phyloP scores from a whole-genome alignment of 2,329 filamentous ascomycete genomes.

The Didymella sp. region DNA sequence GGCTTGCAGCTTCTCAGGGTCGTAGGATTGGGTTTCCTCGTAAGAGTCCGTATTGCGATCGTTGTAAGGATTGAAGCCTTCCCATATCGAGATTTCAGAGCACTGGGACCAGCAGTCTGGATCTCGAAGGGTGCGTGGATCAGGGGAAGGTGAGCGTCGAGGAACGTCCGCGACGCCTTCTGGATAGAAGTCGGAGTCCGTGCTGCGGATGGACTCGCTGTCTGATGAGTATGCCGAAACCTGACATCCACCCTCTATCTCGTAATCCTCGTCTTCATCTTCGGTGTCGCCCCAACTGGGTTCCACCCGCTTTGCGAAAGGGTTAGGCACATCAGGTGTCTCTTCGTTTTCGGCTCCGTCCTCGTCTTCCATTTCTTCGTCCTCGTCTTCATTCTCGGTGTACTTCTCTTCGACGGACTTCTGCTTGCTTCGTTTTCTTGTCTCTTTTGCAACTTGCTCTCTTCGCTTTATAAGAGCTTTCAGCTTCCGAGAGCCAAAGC shows the following conservation, averaged over 20 bases:
- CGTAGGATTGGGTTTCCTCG: slow-evolving; percentile 21
- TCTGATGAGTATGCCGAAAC: not conserved
- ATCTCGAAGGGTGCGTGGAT: not conserved
- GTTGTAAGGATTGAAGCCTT: not conserved
- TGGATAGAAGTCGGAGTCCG: not conserved
- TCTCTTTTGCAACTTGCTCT: not conserved
- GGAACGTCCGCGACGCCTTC: not conserved
- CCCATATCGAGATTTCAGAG: not conserved
- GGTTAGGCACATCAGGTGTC: not conserved
- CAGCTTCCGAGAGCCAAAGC: slow-evolving; percentile 12
- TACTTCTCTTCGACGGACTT: not conserved
- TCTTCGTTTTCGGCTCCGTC: not conserved
- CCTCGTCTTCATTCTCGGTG: not conserved
- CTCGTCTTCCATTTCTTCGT: not conserved
- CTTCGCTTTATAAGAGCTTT: slow-evolving; percentile 5
- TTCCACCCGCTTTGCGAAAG: not conserved
- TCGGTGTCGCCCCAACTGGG: not conserved
- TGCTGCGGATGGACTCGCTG: not conserved
- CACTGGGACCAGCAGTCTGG: not conserved
- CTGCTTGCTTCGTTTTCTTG: not conserved
- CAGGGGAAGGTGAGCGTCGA: not conserved
- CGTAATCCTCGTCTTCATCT: not conserved
- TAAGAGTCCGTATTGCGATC: not conserved
- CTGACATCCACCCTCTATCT: not conserved
- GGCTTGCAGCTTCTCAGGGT: slow-evolving; percentile 19